A percentile compares a stretch with the other conserved stretches of the same genome.
These are phyloP conservation scores for Trametes pubescens DNA, from an alignment of 1,284 basidiomycete genomes.

Conservation along the genomic window DNA sequence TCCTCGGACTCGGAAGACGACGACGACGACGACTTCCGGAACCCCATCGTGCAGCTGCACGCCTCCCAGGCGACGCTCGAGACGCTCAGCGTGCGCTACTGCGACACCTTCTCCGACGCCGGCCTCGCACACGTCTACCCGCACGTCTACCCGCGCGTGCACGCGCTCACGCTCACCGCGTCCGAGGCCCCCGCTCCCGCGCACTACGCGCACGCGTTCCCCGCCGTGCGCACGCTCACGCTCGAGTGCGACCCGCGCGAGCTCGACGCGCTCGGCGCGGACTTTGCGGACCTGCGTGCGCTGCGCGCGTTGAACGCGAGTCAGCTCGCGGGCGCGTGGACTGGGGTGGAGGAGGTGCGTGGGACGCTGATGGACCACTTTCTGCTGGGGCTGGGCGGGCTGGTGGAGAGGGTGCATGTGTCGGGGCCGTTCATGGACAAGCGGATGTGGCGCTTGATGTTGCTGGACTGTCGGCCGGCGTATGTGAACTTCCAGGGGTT, in stretches of 20 bases:
- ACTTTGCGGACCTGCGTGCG: not conserved
- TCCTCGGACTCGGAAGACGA: not conserved
- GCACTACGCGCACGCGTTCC: constrained; percentile 19
- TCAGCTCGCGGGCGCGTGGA: not conserved
- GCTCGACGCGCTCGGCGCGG: not conserved
- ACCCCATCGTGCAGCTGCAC: constrained; percentile 14
- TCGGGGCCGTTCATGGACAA: constrained; percentile 8
- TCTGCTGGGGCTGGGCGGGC: not conserved
- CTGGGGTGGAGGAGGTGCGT: not conserved
- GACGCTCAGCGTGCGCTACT: not conserved
- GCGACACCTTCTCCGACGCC: constrained; percentile 24
- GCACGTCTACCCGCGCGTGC: constrained; percentile 5
- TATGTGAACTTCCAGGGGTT: constrained; percentile 8
- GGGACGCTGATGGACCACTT: not conserved
- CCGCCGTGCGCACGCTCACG: constrained; percentile 5
- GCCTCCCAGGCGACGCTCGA: constrained; percentile 8
- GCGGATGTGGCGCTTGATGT: constrained; percentile 12
- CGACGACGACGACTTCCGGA: constrained; percentile 1
- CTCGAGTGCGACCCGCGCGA: not conserved
- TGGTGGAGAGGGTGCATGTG: constrained; percentile 6
- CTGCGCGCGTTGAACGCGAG: not conserved
- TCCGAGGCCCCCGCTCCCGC: constrained; percentile 15
- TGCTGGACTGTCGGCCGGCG: constrained; percentile 2
- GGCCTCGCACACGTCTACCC: constrained; percentile 32
- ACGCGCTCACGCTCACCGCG: constrained; percentile 1